Conservation (phyloP, 2,329 filamentous ascomycete species). For the Ascochyta lentis region DNA sequence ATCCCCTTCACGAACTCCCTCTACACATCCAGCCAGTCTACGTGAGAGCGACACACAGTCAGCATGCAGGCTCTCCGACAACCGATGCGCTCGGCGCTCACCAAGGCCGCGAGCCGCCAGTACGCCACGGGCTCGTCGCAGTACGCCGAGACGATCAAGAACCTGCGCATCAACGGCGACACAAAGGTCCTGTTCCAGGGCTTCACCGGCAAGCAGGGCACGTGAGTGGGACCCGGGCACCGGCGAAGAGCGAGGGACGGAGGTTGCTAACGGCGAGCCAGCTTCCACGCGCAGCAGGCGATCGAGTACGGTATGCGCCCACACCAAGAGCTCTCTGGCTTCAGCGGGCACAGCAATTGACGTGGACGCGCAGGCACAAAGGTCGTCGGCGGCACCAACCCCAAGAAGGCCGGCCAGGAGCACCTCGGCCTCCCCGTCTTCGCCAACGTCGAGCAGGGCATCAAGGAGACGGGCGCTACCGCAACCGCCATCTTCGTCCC, state of each 20-base stretch:
- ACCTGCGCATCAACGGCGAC: constrained; percentile 90
- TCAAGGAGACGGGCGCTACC: constrained; percentile 87
- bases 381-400: constrained; percentile 97
- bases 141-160: constrained; percentile 58
- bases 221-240: constrained; percentile 49
- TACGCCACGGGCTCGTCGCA: constrained; percentile 76
- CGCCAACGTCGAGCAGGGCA: constrained; percentile 83
- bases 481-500: constrained; percentile 97
- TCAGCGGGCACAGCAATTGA: constrained; percentile 35
- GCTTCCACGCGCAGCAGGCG: constrained; percentile 96
- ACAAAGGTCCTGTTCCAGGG: constrained; percentile 98
- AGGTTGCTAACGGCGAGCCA: constrained; percentile 50
- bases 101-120: constrained; percentile 72
- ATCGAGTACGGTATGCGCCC: constrained; percentile 87
- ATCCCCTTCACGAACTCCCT: constrained; percentile 22
- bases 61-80: constrained; percentile 87
- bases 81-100: constrained; percentile 73
- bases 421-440: constrained; percentile 95
- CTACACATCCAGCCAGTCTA: constrained; percentile 24
- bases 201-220: constrained; percentile 97
- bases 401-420: constrained; percentile 92
- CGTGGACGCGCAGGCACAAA: constrained; percentile 74
- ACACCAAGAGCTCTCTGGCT: constrained; percentile 22
- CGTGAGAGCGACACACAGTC: constrained; percentile 31
- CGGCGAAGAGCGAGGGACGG: not conserved